Conservation (phyloP, 225 moss, liverwort and hornwort species). For the Straminergon stramineum region DNA sequence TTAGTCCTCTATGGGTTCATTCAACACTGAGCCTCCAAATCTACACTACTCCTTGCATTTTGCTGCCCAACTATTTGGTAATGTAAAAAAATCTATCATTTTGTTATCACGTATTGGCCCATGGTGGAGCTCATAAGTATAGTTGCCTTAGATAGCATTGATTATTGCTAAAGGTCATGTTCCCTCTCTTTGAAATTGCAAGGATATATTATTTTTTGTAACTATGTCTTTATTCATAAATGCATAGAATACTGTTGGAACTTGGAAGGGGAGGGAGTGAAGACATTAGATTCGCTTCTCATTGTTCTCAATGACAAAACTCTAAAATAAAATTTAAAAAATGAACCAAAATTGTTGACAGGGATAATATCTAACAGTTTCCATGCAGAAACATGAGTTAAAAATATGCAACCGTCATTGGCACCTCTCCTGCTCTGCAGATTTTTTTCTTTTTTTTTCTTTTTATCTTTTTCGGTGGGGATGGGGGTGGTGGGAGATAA, state of each 20-base stretch:
- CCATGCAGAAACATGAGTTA: not conserved
- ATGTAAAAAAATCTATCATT: not conserved
- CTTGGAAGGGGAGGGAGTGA: too few species aligned
- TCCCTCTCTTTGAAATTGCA: not conserved
- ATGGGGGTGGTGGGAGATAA: too few species aligned
- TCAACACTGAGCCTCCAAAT: not conserved
- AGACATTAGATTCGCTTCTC: not conserved
- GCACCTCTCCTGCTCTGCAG: not conserved
- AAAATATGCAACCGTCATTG: not conserved
- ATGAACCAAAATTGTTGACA: not conserved
- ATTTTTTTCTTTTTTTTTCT: not conserved
- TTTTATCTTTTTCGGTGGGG: not conserved
- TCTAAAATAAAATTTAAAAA: too few species aligned
- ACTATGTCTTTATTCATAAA: not conserved
- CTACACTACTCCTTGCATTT: not conserved
- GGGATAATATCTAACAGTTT: not conserved
- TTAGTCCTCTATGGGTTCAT: not conserved
- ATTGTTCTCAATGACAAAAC: not conserved
- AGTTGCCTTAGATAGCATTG: not conserved
- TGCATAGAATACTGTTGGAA: not conserved
- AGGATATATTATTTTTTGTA: not conserved
- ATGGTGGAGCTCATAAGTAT: too few species aligned
- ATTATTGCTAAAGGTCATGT: not conserved
- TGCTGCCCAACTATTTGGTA: not conserved
- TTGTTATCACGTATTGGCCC: not conserved